phyloP scores from a whole-genome alignment of 2,329 filamentous ascomycete genomes.

The Scedosporium minutisporum region DNA sequence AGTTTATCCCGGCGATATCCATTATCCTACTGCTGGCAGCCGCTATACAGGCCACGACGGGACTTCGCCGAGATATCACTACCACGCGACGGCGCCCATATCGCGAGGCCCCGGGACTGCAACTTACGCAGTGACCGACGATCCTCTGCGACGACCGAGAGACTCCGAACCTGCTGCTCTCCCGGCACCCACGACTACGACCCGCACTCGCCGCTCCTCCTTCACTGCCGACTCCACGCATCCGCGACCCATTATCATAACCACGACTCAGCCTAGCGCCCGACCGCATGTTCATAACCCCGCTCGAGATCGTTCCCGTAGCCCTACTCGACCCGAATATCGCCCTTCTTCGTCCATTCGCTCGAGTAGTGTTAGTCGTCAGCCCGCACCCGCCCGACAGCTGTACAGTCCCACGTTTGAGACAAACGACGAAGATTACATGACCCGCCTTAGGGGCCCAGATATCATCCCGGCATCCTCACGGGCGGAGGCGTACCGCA shows the following conservation, averaged over 20 bases:
- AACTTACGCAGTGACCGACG: conserved; percentile 47
- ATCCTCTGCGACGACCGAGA: conserved; percentile 37
- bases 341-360: conserved; percentile 46
- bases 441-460: conserved; percentile 25
- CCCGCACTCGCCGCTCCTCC: conserved; percentile 24
- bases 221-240: conserved; percentile 40
- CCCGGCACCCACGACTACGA: conserved; percentile 25
- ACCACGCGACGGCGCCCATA: conserved; percentile 9
- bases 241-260: conserved; percentile 47
- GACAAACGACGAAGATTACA: conserved; percentile 39
- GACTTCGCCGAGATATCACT: conserved; percentile 8
- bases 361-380: conserved; percentile 35
- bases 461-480: conserved; percentile 11
- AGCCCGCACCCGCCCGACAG: conserved; percentile 10
- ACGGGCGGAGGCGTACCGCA: conserved; percentile 34
- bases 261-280: conserved; percentile 36
- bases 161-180: conserved; percentile 28
- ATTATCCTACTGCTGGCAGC: conserved; percentile 33
- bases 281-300: conserved; percentile 30
- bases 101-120: conserved; percentile 30
- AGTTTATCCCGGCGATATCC: conserved; percentile 43
- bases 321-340: conserved; percentile 42
- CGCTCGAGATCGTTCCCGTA: conserved; percentile 22
- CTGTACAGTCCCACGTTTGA: conserved; percentile 38
- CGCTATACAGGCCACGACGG: conserved; percentile 14